Base-by-base conservation (phyloP, 768 basidiomycete species). In the Agaricus blazei region DNA sequence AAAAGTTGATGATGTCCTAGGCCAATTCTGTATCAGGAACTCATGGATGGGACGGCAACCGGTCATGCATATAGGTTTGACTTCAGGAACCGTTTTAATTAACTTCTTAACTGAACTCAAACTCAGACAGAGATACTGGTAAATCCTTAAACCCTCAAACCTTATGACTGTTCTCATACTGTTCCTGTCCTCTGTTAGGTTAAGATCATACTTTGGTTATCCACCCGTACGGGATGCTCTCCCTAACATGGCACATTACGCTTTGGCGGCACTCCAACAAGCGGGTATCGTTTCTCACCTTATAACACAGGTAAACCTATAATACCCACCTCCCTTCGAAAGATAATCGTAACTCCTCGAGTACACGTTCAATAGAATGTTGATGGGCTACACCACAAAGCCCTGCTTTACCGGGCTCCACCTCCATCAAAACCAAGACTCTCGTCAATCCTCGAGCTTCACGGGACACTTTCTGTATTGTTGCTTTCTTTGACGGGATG, bases 331-430 rank as follows among this genome's bases (percentile, higher is more conserved):
- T 7, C 2, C 19, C 1, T 7, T 23, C 27, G 3, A 34, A 34
- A 11, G 5, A 34, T 34, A 31, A 31, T 9, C 7, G 8, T 34
- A 11, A 34, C 34, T 7, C 34, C 34, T 3, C 9, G 48, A 7
- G 23, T 28, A 37, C 24, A 23, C 19, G 19, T 40, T 24, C 15
- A 46, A 28, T 51, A 87, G 76, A 90, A 90, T 61, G 95, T 98
- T n/a, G 96, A 98, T 64, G 94, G 93, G 2, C 80, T 98, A 5
- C 95, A 98, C 64, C 85, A 85, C 50, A 92, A 90, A 70, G 90
- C 92, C 7, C 69, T 89, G 19, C 54, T 69, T 71, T 61, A 64
- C 48, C 59, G 68, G 23, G 64, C 68, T 7, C 52, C 59, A 23
- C 34, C 54, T 68, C 70, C 70, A 65, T 58, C 70, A 66, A 65